Conservation (phyloP, 345 rosid genomes). For the Hibiscus syriacus region DNA sequence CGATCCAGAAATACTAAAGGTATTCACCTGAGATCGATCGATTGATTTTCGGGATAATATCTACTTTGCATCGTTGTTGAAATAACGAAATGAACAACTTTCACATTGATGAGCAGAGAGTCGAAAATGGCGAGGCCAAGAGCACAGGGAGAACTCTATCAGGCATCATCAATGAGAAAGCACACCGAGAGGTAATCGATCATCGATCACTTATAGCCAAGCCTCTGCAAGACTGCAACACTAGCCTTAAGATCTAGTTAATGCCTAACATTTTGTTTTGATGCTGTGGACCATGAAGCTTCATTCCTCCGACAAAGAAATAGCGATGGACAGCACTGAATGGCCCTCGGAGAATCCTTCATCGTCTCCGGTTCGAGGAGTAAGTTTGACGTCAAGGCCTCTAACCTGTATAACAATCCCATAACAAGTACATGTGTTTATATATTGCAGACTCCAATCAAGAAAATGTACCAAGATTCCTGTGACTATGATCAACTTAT, state of each 20-base stretch:
- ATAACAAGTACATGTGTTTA: neutral
- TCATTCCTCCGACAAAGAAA: slow-evolving; percentile 12
- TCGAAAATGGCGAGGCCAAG: slow-evolving; percentile 59
- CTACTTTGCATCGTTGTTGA: neutral
- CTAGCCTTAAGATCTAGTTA: neutral
- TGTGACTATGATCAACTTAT: neutral
- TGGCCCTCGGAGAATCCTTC: neutral
- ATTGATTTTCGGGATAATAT: neutral
- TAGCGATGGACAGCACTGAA: neutral
- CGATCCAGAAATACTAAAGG: slow-evolving; percentile 63
- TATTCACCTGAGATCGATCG: slow-evolving; percentile 11
- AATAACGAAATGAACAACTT: neutral
- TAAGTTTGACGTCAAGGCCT: slow-evolving; percentile 12
- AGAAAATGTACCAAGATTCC: neutral
- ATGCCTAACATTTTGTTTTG: slow-evolving; percentile 4
- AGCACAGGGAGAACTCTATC: slow-evolving; percentile 37
- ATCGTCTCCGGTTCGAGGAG: slow-evolving; percentile 22
- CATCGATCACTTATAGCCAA: neutral
- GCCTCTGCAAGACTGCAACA: neutral
- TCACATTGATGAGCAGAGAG: slow-evolving; percentile 35
- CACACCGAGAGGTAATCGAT: slow-evolving; percentile 19
- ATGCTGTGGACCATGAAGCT: slow-evolving; percentile 17
- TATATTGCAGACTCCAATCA: neutral
- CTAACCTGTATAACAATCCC: neutral
- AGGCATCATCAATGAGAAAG: slow-evolving; percentile 43